Percentiles rank a stretch among this genome's conserved stretches.
These are phyloP conservation scores for Geotrichum siamense DNA, from an alignment of 1,139 yeast genomes.

Conservation along the genomic window DNA sequence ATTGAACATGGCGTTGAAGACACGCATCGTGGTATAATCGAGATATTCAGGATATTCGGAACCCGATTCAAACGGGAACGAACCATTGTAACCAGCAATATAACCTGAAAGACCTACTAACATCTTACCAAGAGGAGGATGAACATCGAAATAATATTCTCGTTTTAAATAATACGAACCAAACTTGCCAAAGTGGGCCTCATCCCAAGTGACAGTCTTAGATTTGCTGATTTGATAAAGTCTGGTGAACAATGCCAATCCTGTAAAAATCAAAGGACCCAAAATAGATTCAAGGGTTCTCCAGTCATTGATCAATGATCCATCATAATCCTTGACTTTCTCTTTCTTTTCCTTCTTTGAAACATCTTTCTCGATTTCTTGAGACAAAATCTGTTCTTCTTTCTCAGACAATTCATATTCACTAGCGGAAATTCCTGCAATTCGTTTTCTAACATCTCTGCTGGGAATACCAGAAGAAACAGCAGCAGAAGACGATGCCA, in stretches of 20 bases:
- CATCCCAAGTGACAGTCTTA: slow-evolving; percentile 85
- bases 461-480: slow-evolving; percentile 18
- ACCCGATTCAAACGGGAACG: slow-evolving; percentile 92
- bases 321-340: slow-evolving; percentile 12
- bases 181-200: slow-evolving; percentile 84
- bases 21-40: slow-evolving; percentile 85
- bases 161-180: slow-evolving; percentile 90
- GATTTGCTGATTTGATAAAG: slow-evolving; percentile 58
- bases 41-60: slow-evolving; percentile 75
- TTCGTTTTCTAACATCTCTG: slow-evolving; percentile 17
- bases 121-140: slow-evolving; percentile 98
- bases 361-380: slow-evolving; percentile 2
- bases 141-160: slow-evolving; percentile 95
- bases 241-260: slow-evolving; percentile 59
- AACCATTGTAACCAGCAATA: slow-evolving; percentile 90
- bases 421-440: slow-evolving; percentile 3
- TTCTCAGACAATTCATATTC: slow-evolving; percentile 5
- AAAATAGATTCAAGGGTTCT: slow-evolving; percentile 40
- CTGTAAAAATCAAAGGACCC: slow-evolving; percentile 53
- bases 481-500: slow-evolving; percentile 19
- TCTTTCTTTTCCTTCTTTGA: background rate
- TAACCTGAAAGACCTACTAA: slow-evolving; percentile 91
- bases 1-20: slow-evolving; percentile 86
- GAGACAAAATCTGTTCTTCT: slow-evolving; percentile 9
- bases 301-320: slow-evolving; percentile 18